Percentiles rank a stretch among this genome's conserved stretches.
These are phyloP conservation scores for Lactifluus subvellereus DNA, from an alignment of 768 basidiomycete species.

Conservation along the genomic window DNA sequence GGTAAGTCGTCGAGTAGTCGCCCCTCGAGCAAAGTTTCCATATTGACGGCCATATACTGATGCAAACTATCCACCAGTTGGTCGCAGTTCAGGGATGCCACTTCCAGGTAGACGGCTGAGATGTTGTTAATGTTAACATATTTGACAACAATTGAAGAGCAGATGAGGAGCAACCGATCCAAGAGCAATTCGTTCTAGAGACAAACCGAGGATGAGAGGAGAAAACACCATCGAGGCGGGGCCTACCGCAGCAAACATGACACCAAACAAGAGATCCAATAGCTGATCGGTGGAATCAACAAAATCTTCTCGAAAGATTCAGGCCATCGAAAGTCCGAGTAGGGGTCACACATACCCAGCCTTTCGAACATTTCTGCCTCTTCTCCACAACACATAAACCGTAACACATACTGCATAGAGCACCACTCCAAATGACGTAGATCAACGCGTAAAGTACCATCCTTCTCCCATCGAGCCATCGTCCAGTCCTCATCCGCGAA, in stretches of 20 bases:
- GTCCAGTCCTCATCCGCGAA: conserved; percentile 86
- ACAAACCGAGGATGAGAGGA: not conserved
- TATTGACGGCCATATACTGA: conserved; percentile 72
- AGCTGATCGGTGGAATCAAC: conserved; percentile 62
- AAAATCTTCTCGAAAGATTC: conserved; percentile 43
- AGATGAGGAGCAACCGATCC: conserved; percentile 78
- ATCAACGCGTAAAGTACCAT: conserved; percentile 56
- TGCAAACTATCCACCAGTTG: conserved; percentile 67
- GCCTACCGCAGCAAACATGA: conserved; percentile 78
- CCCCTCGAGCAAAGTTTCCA: conserved; percentile 82
- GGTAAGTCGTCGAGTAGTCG: conserved; percentile 75
- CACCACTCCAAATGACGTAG: conserved; percentile 69
- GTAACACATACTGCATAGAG: conserved; percentile 68
- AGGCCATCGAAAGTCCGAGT: not conserved
- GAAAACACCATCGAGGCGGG: not conserved
- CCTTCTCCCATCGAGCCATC: conserved; percentile 43
- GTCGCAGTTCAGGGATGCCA: conserved; percentile 66
- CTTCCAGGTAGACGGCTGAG: conserved; percentile 74
- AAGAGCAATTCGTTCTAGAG: conserved; percentile 79
- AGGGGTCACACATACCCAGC: conserved; percentile 44
- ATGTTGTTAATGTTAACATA: conserved; percentile 70
- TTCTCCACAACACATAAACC: conserved; percentile 71
- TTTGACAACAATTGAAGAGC: conserved; percentile 67
- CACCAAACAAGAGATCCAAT: conserved; percentile 80
- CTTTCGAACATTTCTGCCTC: conserved; percentile 63